Percentiles rank a stretch among this genome's conserved stretches.
Conservation (phyloP, 202 grass and related monocot species). For the Setaria viridis region DNA sequence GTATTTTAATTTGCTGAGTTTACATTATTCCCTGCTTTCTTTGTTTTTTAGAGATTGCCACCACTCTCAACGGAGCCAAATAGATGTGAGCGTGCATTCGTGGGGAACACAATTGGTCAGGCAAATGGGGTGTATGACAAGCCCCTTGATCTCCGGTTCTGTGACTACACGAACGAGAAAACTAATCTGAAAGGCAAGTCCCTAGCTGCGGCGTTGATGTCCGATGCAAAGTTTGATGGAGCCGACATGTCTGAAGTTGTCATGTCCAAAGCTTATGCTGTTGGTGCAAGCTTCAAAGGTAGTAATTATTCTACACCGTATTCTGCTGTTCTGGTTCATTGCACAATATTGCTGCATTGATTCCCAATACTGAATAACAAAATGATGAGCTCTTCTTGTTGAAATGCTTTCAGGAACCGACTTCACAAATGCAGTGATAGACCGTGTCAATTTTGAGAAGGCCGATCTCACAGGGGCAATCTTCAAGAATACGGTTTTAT, state of each 20-base stretch:
- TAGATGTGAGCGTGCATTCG: conserved; percentile 84
- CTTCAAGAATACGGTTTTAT: conserved; percentile 80
- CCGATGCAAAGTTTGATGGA: conserved; percentile 84
- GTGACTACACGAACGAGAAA: conserved; percentile 83
- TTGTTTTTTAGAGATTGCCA: conserved; percentile 74
- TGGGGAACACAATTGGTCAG: conserved; percentile 96
- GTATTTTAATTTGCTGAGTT: background rate
- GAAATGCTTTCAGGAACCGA: conserved; percentile 67
- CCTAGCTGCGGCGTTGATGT: conserved; percentile 82
- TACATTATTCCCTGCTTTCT: conserved; percentile 21
- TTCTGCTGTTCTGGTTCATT: background rate
- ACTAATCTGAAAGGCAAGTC: conserved; percentile 88
- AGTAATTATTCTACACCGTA: background rate
- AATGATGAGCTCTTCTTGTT: background rate
- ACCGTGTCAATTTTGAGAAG: conserved; percentile 78
- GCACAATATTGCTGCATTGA: background rate
- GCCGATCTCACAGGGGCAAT: conserved; percentile 79
- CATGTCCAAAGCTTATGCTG: conserved; percentile 98
- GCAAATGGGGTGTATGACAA: conserved; percentile 98
- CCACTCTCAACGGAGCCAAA: conserved; percentile 88
- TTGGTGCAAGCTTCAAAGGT: conserved; percentile 95
- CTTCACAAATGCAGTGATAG: conserved; percentile 93
- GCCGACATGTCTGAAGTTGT: conserved; percentile 91
- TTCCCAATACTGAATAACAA: conserved; percentile 16
- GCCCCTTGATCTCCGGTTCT: conserved; percentile 86